phyloP scores from a whole-genome alignment of 768 basidiomycete species.

The Tylopilus sp. region DNA sequence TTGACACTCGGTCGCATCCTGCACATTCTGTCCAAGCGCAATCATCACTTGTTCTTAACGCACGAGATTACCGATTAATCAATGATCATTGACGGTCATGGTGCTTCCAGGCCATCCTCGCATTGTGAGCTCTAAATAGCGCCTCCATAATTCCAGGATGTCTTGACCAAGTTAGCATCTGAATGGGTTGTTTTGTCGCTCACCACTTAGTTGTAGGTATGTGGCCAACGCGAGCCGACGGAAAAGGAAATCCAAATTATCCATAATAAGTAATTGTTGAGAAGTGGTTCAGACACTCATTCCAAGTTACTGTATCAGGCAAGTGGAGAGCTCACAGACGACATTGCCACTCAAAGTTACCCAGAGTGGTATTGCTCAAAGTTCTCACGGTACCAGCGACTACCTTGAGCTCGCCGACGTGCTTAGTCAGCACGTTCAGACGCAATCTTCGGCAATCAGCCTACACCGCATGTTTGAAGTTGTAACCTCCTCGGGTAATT shows the following conservation, averaged over 20 bases:
- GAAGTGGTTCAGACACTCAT: conserved; percentile 24
- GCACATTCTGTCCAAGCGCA: too few species aligned
- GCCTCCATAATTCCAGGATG: too few species aligned
- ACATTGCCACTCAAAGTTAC: conserved; percentile 26
- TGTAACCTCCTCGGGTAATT: conserved; percentile 29
- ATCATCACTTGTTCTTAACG: too few species aligned
- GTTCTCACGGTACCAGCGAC: not conserved
- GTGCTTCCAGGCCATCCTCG: too few species aligned
- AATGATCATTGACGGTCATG: too few species aligned
- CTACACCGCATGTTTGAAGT: conserved; percentile 16
- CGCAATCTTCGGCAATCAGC: conserved; percentile 25
- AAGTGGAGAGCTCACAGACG: not conserved
- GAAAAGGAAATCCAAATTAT: not conserved
- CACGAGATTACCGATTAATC: too few species aligned
- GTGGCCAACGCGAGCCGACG: too few species aligned
- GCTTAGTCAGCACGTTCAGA: conserved; percentile 27
- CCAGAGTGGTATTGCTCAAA: conserved; percentile 16
- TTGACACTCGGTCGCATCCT: too few species aligned
- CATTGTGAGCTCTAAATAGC: too few species aligned
- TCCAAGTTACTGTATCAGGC: conserved; percentile 19
- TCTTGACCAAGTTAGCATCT: too few species aligned
- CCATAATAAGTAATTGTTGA: conserved; percentile 23
- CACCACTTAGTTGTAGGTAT: too few species aligned
- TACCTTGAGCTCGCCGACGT: conserved; percentile 27
- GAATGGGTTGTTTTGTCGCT: too few species aligned